Base-by-base conservation (phyloP, 2,329 filamentous ascomycete species). In the Pseudohalonectria lignicola region DNA sequence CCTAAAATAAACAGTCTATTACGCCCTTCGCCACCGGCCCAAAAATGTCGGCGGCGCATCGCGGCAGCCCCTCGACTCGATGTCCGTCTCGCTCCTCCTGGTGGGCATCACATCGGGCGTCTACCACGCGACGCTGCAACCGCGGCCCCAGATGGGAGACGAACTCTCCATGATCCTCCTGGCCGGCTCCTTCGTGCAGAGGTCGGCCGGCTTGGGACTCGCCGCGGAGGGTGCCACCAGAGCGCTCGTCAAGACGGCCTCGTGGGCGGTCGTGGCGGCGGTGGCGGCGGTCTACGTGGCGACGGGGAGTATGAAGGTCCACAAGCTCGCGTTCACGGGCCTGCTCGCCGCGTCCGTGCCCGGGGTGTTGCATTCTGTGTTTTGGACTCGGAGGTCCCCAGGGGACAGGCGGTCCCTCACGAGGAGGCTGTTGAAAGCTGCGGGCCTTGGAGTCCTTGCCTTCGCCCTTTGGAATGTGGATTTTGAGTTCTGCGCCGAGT, bases 151-250 rank as follows among this genome's bases (percentile, higher is more conserved):
- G 44, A 66, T 64, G 41, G 63, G 62, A 44, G 74, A 77, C 45
- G 73, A 78, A 46, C 55, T 76, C n/a, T 68, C 69, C 39, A 76
- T 76, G 73, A 62, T 76, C 21, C 53, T 70, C 11, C 61, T 75
- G 4, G 63, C 62, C 17, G 69, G 66, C 42, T 59, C 69, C 1
- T 60, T 76, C 39, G 57, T 76, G 5, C 67, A 73, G 34, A 64
- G 66, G 35, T 53, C 68, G 4, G 60, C 64, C 39, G 66, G 64
- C 11, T 57, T 61, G 26, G 57, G 64, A 31, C 62, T 67, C 20
- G 53, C 65, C 5, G 53, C 58, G 6, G 37, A 53, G 3, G 54
- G 54, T 13, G 41, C 43, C 6, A 28, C 13, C 11, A 4, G 13
- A 16, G 21, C 49, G 44, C 6, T 50, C 35, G 53, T 61, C 39